These are phyloP conservation scores for Haberlea rhodopensis DNA, from an alignment of 257 asterid genomes.

Conservation along the genomic window DNA sequence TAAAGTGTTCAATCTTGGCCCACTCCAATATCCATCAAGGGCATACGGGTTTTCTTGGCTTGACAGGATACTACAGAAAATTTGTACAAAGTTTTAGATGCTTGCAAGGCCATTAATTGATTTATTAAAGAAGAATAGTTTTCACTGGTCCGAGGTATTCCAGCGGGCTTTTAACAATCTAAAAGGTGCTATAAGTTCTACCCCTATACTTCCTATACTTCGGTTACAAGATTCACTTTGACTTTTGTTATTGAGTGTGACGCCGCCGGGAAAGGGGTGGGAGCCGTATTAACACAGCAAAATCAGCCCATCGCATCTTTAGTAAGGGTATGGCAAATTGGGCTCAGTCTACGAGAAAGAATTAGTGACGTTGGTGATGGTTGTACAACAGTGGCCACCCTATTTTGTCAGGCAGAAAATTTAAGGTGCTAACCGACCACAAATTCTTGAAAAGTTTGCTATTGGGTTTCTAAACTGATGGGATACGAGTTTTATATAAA, in stretches of 20 bases:
- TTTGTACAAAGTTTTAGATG: neutral
- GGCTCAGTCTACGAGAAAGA: constrained; percentile 3
- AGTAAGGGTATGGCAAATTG: neutral
- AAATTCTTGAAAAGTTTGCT: neutral
- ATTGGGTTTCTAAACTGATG: neutral
- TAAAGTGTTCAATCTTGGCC: too few species aligned
- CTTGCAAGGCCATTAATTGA: neutral
- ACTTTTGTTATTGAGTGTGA: constrained; percentile 17
- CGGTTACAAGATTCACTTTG: neutral
- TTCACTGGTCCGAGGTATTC: neutral
- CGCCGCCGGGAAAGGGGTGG: constrained; percentile 9
- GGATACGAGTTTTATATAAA: constrained; percentile 7
- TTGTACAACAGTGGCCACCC: constrained; percentile 12
- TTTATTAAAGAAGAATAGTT: neutral
- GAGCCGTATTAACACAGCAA: neutral
- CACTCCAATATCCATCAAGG: neutral
- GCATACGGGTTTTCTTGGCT: neutral
- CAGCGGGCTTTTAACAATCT: neutral
- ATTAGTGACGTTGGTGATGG: constrained; percentile 1
- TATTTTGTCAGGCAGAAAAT: neutral
- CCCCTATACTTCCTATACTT: too few species aligned
- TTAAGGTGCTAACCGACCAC: neutral
- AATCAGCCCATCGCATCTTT: neutral
- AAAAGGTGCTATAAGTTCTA: neutral
- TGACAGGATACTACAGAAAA: neutral